A percentile compares a stretch with the other conserved stretches of the same genome.
These are phyloP conservation scores for Atkinsonella texensis DNA, from an alignment of 2,329 filamentous ascomycete species.

Conservation along the genomic window DNA sequence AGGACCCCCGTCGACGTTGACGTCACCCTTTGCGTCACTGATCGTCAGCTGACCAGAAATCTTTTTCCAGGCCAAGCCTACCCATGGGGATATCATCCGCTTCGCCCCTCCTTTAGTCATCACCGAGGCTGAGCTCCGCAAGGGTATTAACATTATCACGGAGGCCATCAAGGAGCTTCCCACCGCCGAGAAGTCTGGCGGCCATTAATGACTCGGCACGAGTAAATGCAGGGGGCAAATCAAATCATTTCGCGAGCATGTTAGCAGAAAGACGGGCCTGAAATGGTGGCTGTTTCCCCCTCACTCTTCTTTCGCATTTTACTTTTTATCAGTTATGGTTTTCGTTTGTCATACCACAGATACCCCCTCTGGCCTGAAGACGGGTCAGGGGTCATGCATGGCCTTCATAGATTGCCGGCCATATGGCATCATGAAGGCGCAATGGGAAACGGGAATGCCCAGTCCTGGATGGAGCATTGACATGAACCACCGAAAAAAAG, in stretches of 20 bases:
- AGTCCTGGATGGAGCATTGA: constrained; percentile 4
- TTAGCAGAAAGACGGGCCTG: not conserved
- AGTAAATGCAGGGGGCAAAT: constrained; percentile 11
- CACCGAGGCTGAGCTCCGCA: constrained; percentile 71
- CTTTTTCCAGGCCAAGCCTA: constrained; percentile 72
- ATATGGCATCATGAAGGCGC: constrained; percentile 3
- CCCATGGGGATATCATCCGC: constrained; percentile 95
- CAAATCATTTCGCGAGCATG: constrained; percentile 10
- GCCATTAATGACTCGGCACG: constrained; percentile 18
- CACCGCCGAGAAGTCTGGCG: constrained; percentile 28
- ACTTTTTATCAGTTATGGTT: not conserved
- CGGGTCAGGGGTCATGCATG: constrained; percentile 1
- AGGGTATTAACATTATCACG: constrained; percentile 67
- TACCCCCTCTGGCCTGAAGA: constrained; percentile 3
- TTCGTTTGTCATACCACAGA: constrained; percentile 5
- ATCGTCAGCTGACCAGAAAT: not conserved
- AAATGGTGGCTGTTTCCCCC: not conserved
- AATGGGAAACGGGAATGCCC: constrained; percentile 3
- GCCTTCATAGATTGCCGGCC: constrained; percentile 3
- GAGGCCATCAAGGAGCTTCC: constrained; percentile 76
- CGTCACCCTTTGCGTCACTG: too few species aligned
- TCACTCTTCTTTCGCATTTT: not conserved
- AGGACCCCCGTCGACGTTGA: constrained; percentile 19
- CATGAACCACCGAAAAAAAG: constrained; percentile 1
- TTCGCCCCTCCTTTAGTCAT: constrained; percentile 96